Evolutionary conservation across 768 basidiomycete genomes (phyloP).

Genomic region (Lentinus brumalis): DNA sequence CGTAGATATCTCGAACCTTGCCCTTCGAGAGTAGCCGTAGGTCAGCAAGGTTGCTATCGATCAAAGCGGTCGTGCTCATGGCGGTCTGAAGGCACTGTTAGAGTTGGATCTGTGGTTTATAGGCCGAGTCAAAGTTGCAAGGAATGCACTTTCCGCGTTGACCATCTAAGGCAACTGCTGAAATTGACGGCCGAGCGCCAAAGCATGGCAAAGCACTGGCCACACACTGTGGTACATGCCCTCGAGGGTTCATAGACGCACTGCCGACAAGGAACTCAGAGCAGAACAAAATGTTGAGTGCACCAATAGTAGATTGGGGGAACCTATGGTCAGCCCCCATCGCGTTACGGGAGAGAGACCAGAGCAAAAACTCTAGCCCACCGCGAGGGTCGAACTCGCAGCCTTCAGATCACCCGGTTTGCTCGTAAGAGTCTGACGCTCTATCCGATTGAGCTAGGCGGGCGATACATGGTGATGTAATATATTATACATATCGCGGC

Average conservation of each 20-base stretch:
- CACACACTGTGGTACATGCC: no score
- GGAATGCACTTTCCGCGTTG: no score
- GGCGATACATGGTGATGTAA: no score
- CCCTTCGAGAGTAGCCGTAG: constrained; percentile 81
- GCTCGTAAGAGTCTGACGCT: constrained; percentile 59
- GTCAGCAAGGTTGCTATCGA: constrained; percentile 56
- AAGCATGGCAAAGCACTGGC: no score
- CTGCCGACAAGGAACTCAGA: no score
- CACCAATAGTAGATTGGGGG: no score
- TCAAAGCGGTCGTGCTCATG: constrained; percentile 33
- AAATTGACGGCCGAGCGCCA: no score
- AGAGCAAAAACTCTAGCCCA: constrained; percentile 43
- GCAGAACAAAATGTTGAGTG: no score
- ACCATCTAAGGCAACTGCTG: background rate
- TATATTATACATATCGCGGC: no score
- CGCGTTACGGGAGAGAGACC: no score
- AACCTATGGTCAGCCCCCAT: no score
- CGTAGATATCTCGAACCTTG: constrained; percentile 96
- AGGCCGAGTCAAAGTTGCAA: background rate
- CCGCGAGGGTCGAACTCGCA: constrained; percentile 68
- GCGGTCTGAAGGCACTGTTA: background rate
- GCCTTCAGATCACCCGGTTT: constrained; percentile 49
- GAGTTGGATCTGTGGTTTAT: background rate
- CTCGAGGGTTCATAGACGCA: no score
- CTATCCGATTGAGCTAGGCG: constrained; percentile 71